Conservation (phyloP, 2,329 filamentous ascomycete species). For the Aspergillus quadricinctus region DNA sequence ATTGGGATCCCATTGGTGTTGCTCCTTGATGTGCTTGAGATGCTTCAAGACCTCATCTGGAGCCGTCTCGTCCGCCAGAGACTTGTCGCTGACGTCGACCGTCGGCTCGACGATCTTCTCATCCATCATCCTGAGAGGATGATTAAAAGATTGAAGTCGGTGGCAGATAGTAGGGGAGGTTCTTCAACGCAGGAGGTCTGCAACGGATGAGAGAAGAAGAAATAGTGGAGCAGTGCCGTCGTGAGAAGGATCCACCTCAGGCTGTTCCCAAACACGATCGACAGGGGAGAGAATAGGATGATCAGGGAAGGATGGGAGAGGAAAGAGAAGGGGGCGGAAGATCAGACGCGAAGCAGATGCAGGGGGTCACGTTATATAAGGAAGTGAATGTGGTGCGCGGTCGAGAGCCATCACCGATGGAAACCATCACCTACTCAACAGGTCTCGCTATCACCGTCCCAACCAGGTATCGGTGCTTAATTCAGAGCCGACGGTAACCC, state of each 20-base stretch:
- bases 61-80: conserved; percentile 1
- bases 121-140: neutral
- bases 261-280: neutral
- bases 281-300: neutral
- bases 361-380: neutral
- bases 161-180: neutral
- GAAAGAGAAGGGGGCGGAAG: neutral
- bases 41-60: conserved; percentile 23
- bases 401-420: neutral
- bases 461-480: neutral
- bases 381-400: neutral
- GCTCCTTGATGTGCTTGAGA: conserved; percentile 55
- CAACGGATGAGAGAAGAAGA: neutral
- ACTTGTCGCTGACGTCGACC: neutral
- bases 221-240: neutral
- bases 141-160: neutral
- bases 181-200: neutral
- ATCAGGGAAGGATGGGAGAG: neutral
- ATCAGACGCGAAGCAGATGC: neutral
- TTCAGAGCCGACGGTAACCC: conserved; percentile 7
- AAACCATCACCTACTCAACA: neutral
- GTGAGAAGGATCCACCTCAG: neutral
- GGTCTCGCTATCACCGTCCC: neutral
- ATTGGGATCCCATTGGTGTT: conserved; percentile 62
- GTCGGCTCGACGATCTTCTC: neutral